Evolutionary conservation across 345 rosid genomes (phyloP).

Genomic region (Euphorbia lathyris): DNA sequence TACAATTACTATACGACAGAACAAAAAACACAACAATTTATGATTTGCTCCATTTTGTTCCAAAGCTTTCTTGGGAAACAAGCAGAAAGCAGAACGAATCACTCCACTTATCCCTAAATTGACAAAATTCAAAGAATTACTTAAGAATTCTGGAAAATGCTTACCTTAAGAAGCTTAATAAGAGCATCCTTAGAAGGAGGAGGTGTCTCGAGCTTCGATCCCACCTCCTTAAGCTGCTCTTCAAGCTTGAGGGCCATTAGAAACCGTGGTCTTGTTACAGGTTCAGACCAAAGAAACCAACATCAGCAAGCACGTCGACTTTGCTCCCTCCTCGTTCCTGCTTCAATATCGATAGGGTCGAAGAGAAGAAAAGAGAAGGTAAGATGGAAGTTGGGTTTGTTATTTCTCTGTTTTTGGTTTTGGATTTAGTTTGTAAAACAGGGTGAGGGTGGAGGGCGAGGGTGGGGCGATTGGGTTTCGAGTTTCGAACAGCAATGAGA

Average conservation of each 20-base stretch:
- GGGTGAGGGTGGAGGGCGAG: too few relatives aligned
- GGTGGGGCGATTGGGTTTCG: slow-evolving; percentile 1
- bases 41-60: background rate
- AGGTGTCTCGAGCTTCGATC: slow-evolving; percentile 80
- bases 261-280: slow-evolving; percentile 13
- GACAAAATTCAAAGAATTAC: slow-evolving; percentile 5
- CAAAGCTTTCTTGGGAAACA: background rate
- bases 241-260: slow-evolving; percentile 66
- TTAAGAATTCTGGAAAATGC: slow-evolving; percentile 19
- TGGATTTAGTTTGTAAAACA: too few relatives aligned
- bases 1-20: background rate
- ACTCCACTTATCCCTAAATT: slow-evolving; percentile 17
- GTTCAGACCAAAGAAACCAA: background rate
- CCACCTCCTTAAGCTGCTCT: slow-evolving; percentile 68
- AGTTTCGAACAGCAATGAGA: slow-evolving; percentile 35
- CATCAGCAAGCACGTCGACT: slow-evolving; percentile 12
- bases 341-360: slow-evolving; percentile 21
- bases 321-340: background rate
- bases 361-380: background rate
- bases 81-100: background rate
- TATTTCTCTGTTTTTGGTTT: background rate
- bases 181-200: slow-evolving; percentile 72
- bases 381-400: background rate
- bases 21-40: background rate
- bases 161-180: slow-evolving; percentile 78